Conservation (phyloP, 805 yeast genomes). For the Ogataea pignaliae region DNA sequence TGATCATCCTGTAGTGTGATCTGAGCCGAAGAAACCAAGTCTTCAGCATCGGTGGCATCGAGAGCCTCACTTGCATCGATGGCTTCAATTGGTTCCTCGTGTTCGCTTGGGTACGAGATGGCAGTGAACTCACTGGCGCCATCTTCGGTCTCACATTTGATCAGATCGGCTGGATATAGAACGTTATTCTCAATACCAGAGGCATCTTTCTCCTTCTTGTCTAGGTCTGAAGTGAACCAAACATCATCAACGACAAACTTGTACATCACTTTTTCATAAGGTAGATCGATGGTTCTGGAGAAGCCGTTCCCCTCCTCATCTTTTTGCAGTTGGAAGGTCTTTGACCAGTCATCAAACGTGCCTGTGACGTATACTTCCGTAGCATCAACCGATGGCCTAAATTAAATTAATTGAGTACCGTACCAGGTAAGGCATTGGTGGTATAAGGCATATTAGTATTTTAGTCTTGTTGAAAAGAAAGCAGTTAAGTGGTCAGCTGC, state of each 20-base stretch:
- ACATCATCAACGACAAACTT: conserved; percentile 58
- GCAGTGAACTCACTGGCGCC: conserved; percentile 30
- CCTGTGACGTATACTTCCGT: conserved; percentile 54
- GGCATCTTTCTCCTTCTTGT: conserved; percentile 36
- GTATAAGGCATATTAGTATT: no score
- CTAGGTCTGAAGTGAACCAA: conserved; percentile 42
- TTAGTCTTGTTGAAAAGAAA: no score
- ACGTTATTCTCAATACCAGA: conserved; percentile 51
- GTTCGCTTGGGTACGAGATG: conserved; percentile 25
- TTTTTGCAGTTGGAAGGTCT: conserved; percentile 38
- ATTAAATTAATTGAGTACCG: no score
- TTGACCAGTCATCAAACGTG: conserved; percentile 54
- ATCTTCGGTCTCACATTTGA: conserved; percentile 14
- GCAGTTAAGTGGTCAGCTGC: no score
- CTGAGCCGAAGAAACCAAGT: conserved; percentile 23
- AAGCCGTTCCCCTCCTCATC: conserved; percentile 34
- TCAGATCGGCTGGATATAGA: conserved; percentile 32
- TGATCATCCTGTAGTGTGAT: conserved; percentile 24
- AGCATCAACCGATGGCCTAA: conserved; percentile 28
- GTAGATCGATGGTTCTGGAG: conserved; percentile 40
- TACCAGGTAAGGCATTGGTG: no score
- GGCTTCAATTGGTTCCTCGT: conserved; percentile 8
- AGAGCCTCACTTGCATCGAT: conserved; percentile 5
- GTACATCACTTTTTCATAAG: conserved; percentile 38
- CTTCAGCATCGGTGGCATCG: conserved; percentile 16